A percentile compares a stretch with the other conserved stretches of the same genome.
Evolutionary conservation across 2,329 filamentous ascomycete species (phyloP).

Genomic region (Diaporthe ilicicola): DNA sequence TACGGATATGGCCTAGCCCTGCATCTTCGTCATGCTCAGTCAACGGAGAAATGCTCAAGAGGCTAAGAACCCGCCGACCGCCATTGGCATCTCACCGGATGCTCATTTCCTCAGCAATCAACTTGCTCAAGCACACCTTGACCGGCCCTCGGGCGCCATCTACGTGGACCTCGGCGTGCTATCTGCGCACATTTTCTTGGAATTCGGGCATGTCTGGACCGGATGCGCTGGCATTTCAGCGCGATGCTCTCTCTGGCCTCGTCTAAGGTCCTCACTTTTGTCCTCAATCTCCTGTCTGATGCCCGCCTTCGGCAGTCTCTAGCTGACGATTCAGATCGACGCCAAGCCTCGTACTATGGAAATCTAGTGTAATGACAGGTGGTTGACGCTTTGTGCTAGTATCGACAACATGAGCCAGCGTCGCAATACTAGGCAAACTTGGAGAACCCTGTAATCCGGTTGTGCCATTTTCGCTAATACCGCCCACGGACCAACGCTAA

Average conservation of each 20-base stretch:
- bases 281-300: conserved; percentile 5
- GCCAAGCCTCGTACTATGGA: conserved; percentile 14
- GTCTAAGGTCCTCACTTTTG: background rate
- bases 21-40: conserved; percentile 10
- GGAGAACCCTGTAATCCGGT: conserved; percentile 15
- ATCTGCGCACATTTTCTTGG: background rate
- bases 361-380: conserved; percentile 16
- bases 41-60: conserved; percentile 16
- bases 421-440: conserved; percentile 18
- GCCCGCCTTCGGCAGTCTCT: conserved; percentile 7
- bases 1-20: conserved; percentile 16
- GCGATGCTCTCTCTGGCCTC: background rate
- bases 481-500: background rate
- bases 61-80: conserved; percentile 1
- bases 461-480: conserved; percentile 13
- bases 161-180: background rate
- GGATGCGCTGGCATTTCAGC: background rate
- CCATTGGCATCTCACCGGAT: conserved; percentile 6
- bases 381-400: conserved; percentile 16
- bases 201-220: background rate
- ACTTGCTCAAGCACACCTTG: conserved; percentile 17
- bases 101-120: conserved; percentile 19
- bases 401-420: conserved; percentile 22
- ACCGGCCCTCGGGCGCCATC: background rate
- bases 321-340: conserved; percentile 14